Evolutionary conservation across 139 green algal species (phyloP).

Genomic region (Zygnema circumcarinatum): DNA sequence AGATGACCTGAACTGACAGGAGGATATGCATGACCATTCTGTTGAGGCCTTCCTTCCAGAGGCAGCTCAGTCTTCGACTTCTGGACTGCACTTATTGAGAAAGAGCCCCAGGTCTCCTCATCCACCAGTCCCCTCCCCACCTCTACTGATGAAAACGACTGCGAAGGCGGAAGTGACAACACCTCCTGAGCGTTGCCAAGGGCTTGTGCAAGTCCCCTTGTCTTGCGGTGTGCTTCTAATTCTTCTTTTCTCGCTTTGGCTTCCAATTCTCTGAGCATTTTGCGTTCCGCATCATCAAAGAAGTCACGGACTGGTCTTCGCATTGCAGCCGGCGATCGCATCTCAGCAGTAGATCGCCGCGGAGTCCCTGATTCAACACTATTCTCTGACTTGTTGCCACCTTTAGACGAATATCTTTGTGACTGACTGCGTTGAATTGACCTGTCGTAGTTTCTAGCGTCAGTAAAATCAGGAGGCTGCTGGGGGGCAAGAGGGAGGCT

Average conservation of each 20-base stretch:
- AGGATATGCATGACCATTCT: not conserved
- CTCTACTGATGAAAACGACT: not conserved
- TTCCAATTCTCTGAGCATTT: not conserved
- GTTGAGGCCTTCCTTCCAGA: not conserved
- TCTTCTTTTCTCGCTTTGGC: not conserved
- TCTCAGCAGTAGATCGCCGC: not conserved
- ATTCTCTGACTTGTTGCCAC: not conserved
- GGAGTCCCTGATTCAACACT: not conserved
- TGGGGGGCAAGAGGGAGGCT: not conserved
- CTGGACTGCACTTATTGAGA: not conserved
- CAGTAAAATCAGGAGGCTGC: not conserved
- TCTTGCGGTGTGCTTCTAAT: not conserved
- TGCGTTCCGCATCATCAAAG: not conserved
- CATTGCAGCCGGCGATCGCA: not conserved
- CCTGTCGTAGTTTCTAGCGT: not conserved
- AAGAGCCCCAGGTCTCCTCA: not conserved
- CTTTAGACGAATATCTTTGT: not conserved
- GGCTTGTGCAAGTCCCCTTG: not conserved
- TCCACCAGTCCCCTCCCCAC: too few species aligned
- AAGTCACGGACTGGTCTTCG: not conserved
- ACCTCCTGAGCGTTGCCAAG: not conserved
- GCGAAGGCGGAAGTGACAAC: too few species aligned
- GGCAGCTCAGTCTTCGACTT: not conserved
- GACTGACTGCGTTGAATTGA: not conserved
- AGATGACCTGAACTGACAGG: not conserved